Percentiles rank a stretch among this genome's conserved stretches.
Evolutionary conservation across 2,329 filamentous ascomycete genomes (phyloP).

Genomic region (Hymenoscyphus infarciens): DNA sequence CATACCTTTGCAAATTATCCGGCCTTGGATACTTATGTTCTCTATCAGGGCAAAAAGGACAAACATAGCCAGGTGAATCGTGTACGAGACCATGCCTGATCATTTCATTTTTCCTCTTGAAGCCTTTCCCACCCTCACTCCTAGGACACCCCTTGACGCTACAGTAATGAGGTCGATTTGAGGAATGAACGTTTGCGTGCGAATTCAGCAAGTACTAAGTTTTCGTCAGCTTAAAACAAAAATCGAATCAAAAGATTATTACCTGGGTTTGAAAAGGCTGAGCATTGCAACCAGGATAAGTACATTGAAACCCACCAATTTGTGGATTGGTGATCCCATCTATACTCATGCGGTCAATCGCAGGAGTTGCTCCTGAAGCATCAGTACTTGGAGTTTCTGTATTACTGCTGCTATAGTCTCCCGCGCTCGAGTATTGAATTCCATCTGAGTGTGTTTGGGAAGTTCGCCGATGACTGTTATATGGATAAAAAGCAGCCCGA

Average conservation of each 20-base stretch:
- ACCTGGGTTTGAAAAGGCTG: slow-evolving; percentile 73
- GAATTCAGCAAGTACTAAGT: slow-evolving; percentile 64
- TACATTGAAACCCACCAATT: slow-evolving; percentile 55
- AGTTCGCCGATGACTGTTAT: slow-evolving; percentile 24
- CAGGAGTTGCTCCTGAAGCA: slow-evolving; percentile 43
- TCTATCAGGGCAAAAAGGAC: slow-evolving; percentile 89
- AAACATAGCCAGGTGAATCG: slow-evolving; percentile 90
- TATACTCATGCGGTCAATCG: slow-evolving; percentile 54
- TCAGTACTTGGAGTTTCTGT: slow-evolving; percentile 48
- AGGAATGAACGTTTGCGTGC: slow-evolving; percentile 70
- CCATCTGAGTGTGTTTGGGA: slow-evolving; percentile 32
- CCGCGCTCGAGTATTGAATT: slow-evolving; percentile 25
- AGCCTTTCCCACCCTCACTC: slow-evolving; percentile 61
- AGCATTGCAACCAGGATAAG: slow-evolving; percentile 62
- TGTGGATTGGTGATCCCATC: slow-evolving; percentile 55
- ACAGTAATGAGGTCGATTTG: slow-evolving; percentile 62
- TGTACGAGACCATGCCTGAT: slow-evolving; percentile 82
- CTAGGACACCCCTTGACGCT: slow-evolving; percentile 59
- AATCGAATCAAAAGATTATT: slow-evolving; percentile 7
- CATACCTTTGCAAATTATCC: slow-evolving; percentile 90
- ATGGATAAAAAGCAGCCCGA: slow-evolving; percentile 18
- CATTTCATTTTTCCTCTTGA: slow-evolving; percentile 72
- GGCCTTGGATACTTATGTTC: slow-evolving; percentile 94
- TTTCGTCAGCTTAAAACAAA: slow-evolving; percentile 12
- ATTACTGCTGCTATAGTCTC: slow-evolving; percentile 34